phyloP scores from a whole-genome alignment of 768 basidiomycete genomes.

The Suillus fuscotomentosus region DNA sequence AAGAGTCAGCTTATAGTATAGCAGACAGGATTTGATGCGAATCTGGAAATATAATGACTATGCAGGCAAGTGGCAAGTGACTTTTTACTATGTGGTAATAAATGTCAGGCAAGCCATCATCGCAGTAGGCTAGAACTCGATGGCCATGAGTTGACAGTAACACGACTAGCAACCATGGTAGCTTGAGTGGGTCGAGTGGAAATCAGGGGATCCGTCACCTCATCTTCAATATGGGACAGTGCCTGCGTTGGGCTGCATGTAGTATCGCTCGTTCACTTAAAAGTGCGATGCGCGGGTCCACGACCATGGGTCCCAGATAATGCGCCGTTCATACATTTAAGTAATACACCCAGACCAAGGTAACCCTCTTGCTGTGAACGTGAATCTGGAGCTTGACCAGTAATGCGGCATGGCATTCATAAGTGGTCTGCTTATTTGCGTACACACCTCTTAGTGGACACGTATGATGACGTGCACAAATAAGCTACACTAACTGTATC shows the following conservation, averaged over 20 bases:
- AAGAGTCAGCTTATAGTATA: neutral
- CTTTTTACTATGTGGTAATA: too few relatives aligned
- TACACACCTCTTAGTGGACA: neutral
- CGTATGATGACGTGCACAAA: neutral
- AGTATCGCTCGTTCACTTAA: neutral
- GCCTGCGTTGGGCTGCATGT: neutral
- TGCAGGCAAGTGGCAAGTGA: too few relatives aligned
- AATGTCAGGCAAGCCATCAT: too few relatives aligned
- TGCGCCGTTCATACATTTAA: neutral
- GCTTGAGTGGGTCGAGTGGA: neutral
- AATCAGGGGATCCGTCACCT: neutral
- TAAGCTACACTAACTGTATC: neutral
- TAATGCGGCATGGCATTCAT: neutral
- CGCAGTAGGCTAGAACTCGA: neutral
- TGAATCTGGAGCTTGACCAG: neutral
- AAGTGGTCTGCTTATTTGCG: neutral
- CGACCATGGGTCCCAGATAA: neutral
- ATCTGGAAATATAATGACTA: too few relatives aligned
- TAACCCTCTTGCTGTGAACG: neutral
- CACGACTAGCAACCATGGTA: neutral
- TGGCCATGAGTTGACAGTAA: neutral
- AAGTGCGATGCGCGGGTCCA: neutral
- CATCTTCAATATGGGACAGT: neutral
- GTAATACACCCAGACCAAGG: neutral
- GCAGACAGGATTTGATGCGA: neutral